Evolutionary conservation across 306 rosid species (phyloP).

Genomic region (Castanospermum australe): DNA sequence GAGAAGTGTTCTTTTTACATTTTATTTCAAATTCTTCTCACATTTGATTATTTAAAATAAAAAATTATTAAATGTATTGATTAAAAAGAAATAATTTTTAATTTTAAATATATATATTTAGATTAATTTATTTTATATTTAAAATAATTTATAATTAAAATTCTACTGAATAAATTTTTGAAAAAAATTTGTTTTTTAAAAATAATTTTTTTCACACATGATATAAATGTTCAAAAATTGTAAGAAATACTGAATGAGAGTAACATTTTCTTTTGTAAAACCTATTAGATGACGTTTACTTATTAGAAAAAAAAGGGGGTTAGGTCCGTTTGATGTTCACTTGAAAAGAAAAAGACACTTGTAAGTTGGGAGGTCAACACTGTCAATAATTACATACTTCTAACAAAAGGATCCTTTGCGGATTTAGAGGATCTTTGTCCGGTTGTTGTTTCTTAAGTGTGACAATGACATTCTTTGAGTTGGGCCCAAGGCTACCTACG

Average conservation of each 20-base stretch:
- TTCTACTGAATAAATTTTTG: too few species aligned
- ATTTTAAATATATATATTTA: too few species aligned
- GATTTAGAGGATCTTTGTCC: slow-evolving; percentile 55
- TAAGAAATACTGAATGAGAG: too few species aligned
- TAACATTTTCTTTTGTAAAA: not conserved
- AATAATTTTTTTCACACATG: too few species aligned
- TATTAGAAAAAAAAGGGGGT: slow-evolving; percentile 1
- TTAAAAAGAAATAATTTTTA: too few species aligned
- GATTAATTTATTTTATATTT: too few species aligned
- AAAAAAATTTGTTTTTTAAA: too few species aligned
- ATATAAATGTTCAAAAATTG: not conserved
- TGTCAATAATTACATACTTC: not conserved
- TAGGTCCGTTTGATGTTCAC: slow-evolving; percentile 13
- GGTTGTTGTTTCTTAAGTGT: not conserved
- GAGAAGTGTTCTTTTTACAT: too few species aligned
- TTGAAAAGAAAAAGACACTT: not conserved
- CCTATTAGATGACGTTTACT: not conserved
- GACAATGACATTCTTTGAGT: slow-evolving; percentile 32
- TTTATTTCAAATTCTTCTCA: too few species aligned
- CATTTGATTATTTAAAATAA: too few species aligned
- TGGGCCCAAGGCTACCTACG: slow-evolving; percentile 40
- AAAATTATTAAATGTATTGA: too few species aligned
- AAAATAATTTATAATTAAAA: too few species aligned
- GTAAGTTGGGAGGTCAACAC: slow-evolving; percentile 21
- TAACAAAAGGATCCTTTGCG: slow-evolving; percentile 28